Base-by-base conservation (phyloP, 805 yeast genomes). In the Zygosaccharomyces lentus region DNA sequence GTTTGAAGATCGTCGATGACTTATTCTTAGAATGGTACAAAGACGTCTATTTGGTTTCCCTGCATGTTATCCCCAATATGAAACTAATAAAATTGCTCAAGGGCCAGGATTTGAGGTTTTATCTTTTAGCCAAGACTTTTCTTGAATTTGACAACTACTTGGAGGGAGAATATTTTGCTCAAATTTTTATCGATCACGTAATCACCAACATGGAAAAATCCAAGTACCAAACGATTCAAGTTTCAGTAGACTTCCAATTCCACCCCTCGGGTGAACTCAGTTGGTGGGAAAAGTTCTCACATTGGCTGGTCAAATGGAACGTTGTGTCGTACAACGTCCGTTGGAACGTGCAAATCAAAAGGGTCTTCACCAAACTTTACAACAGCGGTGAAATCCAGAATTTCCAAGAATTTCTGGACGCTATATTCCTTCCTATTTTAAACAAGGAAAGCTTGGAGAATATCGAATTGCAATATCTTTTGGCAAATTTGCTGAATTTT, bases 281-380 rank as follows among this genome's bases (percentile, higher is more conserved):
- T 41, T 63, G 65, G 65, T 70, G 73, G 73, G 34, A 46, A 0
- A 56, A 61, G 12, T 62, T 70, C 34, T 51, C 71, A 1, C 43
- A 57, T 15, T 70, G 73, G 73, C 48, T 70, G 6, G 53, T 59
- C 7, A 62, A 58, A 45, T 65, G 71, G 59, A 64, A 66, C 46
- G 50, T 70, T 9, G 61, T 69, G 1, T 68, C 73, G 24, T 66
- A 68, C 42, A 70, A 70, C 41, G 61, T 70, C 10, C 66, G 68
- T 15, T 70, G 73, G 73, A 59, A 65, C 27, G 58, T 70, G 4
- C 61, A 65, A 38, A 54, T 70, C 2, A 56, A 65, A 24, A 62
- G 73, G 47, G 53, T 57, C 37, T 70, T 59, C 32, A 36, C 66
- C 0, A 48, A 55, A 6, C 50, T 69, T 29, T 60, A 47, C 35